Evolutionary conservation across 306 rosid species (phyloP).

Genomic region (Cucurbita ficifolia): DNA sequence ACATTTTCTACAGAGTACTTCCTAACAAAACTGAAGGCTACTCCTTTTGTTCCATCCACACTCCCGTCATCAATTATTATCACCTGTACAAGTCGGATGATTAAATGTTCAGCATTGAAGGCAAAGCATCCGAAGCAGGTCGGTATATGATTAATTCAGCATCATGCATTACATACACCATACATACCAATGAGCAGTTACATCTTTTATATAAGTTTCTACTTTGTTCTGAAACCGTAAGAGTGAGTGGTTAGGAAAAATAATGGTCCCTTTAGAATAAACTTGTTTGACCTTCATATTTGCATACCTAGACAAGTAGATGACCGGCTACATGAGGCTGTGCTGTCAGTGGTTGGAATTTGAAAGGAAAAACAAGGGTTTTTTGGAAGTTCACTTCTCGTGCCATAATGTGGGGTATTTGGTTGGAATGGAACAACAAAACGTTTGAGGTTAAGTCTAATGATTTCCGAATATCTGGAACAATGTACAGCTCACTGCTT

Average conservation of each 20-base stretch:
- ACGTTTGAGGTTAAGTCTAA: not conserved
- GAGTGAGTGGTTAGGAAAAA: not conserved
- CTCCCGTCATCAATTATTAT: conserved; percentile 88
- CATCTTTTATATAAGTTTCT: not conserved
- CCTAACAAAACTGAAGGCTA: conserved; percentile 75
- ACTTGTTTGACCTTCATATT: too few species aligned
- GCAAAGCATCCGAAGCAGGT: not conserved
- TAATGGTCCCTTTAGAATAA: too few species aligned
- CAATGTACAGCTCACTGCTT: not conserved
- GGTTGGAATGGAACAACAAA: not conserved
- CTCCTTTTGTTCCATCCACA: conserved; percentile 75
- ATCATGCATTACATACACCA: not conserved
- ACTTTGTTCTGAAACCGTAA: not conserved
- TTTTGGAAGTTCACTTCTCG: not conserved
- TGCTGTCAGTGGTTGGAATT: not conserved
- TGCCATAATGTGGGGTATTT: not conserved
- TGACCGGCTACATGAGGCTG: too few species aligned
- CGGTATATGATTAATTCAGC: not conserved
- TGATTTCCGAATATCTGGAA: not conserved
- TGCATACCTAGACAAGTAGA: too few species aligned
- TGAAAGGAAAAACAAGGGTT: not conserved
- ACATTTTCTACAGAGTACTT: conserved; percentile 70
- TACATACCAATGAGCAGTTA: not conserved
- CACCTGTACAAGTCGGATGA: conserved; percentile 37
- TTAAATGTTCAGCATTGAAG: not conserved